phyloP scores from a whole-genome alignment of 768 basidiomycete genomes.

The Serpula lacrymans region DNA sequence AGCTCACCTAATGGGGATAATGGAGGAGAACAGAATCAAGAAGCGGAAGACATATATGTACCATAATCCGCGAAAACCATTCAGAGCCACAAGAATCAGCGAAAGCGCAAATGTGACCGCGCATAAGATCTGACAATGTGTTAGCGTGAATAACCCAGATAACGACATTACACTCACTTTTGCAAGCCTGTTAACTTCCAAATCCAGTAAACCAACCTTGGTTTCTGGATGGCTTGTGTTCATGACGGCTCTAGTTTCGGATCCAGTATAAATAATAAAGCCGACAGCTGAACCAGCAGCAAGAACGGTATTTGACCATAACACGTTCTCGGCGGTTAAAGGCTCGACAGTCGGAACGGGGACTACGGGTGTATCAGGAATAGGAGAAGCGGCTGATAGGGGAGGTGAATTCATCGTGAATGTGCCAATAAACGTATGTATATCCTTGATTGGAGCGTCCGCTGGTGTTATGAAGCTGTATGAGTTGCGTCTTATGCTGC shows the following conservation, averaged over 20 bases:
- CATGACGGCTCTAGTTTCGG: constrained; percentile 96
- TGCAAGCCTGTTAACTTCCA: constrained; percentile 93
- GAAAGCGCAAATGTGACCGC: constrained; percentile 91
- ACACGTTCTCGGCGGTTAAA: constrained; percentile 90
- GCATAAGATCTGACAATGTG: constrained; percentile 77
- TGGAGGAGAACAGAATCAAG: constrained; percentile 96
- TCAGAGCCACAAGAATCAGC: constrained; percentile 87
- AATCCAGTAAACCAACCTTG: constrained; percentile 86
- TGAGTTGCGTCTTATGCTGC: constrained; percentile 3
- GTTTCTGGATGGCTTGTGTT: constrained; percentile 97
- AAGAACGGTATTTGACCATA: constrained; percentile 97
- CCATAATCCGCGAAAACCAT: constrained; percentile 94
- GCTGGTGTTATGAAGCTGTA: constrained; percentile 41
- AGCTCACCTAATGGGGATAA: constrained; percentile 94
- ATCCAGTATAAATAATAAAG: constrained; percentile 90
- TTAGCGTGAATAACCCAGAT: neutral
- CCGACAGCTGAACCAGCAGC: constrained; percentile 93
- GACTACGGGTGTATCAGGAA: constrained; percentile 40
- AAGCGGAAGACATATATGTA: constrained; percentile 97
- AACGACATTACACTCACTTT: constrained; percentile 54
- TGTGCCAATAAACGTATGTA: constrained; percentile 92
- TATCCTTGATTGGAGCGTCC: constrained; percentile 95
- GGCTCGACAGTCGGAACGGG: constrained; percentile 61
- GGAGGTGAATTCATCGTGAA: constrained; percentile 64
- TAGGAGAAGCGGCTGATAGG: constrained; percentile 20